These are phyloP conservation scores for Diplodia scrobiculata DNA, from an alignment of 2,329 filamentous ascomycete genomes.

Conservation along the genomic window DNA sequence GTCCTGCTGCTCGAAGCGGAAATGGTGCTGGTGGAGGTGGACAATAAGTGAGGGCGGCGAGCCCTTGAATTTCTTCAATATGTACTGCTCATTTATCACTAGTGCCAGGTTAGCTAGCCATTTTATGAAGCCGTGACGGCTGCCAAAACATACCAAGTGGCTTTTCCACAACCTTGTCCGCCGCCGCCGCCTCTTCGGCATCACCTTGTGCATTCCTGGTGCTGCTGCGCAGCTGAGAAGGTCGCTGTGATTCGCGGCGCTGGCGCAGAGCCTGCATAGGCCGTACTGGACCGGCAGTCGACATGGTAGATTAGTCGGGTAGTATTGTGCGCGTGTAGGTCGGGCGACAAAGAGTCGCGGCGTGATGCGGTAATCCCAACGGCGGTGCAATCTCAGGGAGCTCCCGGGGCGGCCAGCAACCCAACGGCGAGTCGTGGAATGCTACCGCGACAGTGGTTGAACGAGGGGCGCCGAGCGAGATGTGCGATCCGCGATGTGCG, in stretches of 20 bases:
- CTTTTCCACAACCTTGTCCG: conserved; percentile 37
- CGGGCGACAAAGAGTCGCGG: neutral
- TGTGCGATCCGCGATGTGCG: neutral
- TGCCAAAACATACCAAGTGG: conserved; percentile 37
- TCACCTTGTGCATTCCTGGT: conserved; percentile 33
- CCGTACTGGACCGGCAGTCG: conserved; percentile 40
- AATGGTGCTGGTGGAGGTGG: conserved; percentile 82
- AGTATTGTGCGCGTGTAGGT: neutral
- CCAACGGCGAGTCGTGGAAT: neutral
- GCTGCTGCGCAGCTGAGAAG: conserved; percentile 34
- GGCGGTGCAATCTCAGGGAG: neutral
- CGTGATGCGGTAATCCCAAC: conserved; percentile 10
- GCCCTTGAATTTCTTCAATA: conserved; percentile 76
- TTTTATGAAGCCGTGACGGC: neutral
- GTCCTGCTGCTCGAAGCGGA: conserved; percentile 84
- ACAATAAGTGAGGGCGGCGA: conserved; percentile 79
- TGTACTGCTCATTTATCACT: conserved; percentile 76
- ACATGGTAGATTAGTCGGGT: conserved; percentile 18
- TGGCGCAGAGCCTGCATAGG: conserved; percentile 49
- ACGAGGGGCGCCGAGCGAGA: neutral
- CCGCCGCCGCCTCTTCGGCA: conserved; percentile 38
- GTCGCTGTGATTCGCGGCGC: conserved; percentile 49
- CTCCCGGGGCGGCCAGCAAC: neutral
- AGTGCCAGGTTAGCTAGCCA: neutral
- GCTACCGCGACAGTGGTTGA: neutral